Evolutionary conservation across 1,139 yeast genomes (phyloP), one percentile per base, ranked within the genome.

Genomic region (Saccharomyces hybrid): DNA sequence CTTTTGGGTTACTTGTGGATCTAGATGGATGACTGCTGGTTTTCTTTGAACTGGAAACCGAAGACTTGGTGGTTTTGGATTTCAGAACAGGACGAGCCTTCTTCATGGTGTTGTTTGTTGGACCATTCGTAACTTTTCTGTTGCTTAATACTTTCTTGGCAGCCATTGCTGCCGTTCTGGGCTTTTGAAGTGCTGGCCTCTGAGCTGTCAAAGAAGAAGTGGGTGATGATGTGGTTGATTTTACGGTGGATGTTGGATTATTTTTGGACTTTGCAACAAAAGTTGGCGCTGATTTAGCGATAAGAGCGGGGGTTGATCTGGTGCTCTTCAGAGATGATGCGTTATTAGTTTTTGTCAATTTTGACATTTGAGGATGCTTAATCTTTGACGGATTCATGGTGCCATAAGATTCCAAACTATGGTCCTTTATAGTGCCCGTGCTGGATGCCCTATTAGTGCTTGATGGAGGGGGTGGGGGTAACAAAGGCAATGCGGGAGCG

Each of bases 281-380:
- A 13, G 57, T 30, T 5, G 62, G 53, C 5, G 59, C 25, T 16
- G 63, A 57, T 31, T 52, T 56, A 9, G 56, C 50, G 7, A 32
- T 32, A 32, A 32, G 38, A 32, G 38, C 3, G 1, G 38, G 14
- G 14, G 38, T 32, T 32, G 38, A 32, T 32, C 4, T 32, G 4
- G 38, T 32, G 2, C 38, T 32, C 38, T 32, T 32, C 38, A 32
- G 38, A 32, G n/a, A 32, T 32, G 16, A 1, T 11, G 16, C 16
- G 1, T 13, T 11, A 13, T 5, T 32, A 32, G n/a, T 32, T 32
- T 32, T 32, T 5, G 3, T 13, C 38, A 32, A 4, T 32, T 32
- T 32, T 32, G 38, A 32, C 8, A 32, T 32, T 32, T 32, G 38
- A 1, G 14, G 16, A 32, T 32, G 38, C 7, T n/a, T 32, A 32